Evolutionary conservation across 169 alveolate species (phyloP).

Genomic region (Plasmodium malariae): DNA sequence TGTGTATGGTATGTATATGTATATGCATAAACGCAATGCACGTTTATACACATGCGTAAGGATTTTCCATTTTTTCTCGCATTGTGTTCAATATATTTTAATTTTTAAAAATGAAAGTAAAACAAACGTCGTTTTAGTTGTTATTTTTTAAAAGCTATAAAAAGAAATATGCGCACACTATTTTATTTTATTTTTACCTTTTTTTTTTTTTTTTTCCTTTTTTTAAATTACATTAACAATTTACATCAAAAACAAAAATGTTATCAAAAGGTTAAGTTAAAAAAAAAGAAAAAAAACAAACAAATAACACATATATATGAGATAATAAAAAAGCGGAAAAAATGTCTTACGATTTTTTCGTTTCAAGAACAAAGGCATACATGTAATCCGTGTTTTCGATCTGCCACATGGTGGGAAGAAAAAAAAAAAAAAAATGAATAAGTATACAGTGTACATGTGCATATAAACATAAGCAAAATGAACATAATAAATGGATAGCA

Average conservation of each 20-base stretch:
- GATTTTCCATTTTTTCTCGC: not conserved
- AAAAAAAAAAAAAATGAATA: not conserved
- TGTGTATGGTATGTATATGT: too few species aligned
- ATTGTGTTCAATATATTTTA: not conserved
- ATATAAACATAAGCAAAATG: not conserved
- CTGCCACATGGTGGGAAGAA: constrained; percentile 11
- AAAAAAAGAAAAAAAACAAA: not conserved
- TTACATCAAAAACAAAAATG: constrained; percentile 15
- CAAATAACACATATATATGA: not conserved
- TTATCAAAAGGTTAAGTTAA: too few species aligned
- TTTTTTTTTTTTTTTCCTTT: constrained; percentile 7
- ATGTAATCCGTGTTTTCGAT: constrained; percentile 36
- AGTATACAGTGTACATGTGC: not conserved
- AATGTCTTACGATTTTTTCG: constrained; percentile 8
- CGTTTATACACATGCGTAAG: not conserved
- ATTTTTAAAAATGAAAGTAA: not conserved
- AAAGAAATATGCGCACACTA: not conserved
- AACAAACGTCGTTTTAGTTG: constrained; percentile 11
- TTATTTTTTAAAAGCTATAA: constrained; percentile 11
- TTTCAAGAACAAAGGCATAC: constrained; percentile 59
- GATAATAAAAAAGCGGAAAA: not conserved
- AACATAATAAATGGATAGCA: not conserved
- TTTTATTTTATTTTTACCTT: not conserved
- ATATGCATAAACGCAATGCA: not conserved
- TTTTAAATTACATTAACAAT: not conserved